These are phyloP conservation scores for Phytophthora brassicae DNA, from an alignment of 352 stramenopile genomes.

Conservation along the genomic window DNA sequence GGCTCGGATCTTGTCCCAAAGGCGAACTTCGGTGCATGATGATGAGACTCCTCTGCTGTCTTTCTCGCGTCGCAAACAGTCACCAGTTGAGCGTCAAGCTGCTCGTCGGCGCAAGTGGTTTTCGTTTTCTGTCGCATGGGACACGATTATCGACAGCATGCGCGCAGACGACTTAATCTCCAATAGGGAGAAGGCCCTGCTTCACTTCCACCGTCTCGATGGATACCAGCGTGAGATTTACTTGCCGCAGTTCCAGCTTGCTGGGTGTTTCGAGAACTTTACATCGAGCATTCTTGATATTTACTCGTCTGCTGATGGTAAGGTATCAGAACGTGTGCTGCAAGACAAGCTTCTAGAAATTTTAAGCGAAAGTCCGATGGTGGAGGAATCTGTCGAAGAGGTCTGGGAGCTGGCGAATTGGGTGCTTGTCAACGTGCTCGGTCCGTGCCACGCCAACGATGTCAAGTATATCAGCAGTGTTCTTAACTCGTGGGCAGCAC, in stretches of 20 bases:
- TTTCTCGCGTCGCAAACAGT: conserved; percentile 87
- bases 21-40: conserved; percentile 37
- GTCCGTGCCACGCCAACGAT: conserved; percentile 94
- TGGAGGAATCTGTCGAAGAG: conserved; percentile 93
- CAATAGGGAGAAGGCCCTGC: conserved; percentile 84
- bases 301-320: conserved; percentile 56
- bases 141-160: conserved; percentile 97
- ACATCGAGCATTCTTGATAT: conserved; percentile 74
- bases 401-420: conserved; percentile 97
- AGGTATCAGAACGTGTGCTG: conserved; percentile 68
- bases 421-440: conserved; percentile 94
- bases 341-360: conserved; percentile 86
- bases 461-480: conserved; percentile 90
- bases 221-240: conserved; percentile 98
- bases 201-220: conserved; percentile 96
- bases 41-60: conserved; percentile 83
- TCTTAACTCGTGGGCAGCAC: conserved; percentile 76
- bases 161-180: conserved; percentile 91
- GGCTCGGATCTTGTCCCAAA: conserved; percentile 31
- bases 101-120: conserved; percentile 97
- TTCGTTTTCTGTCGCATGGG: conserved; percentile 97
- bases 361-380: conserved; percentile 75
- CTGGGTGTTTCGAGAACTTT: conserved; percentile 95
- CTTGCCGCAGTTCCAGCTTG: conserved; percentile 97
- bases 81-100: conserved; percentile 80